Evolutionary conservation across 257 asterid species (phyloP).

Genomic region (Fraxinus americana): DNA sequence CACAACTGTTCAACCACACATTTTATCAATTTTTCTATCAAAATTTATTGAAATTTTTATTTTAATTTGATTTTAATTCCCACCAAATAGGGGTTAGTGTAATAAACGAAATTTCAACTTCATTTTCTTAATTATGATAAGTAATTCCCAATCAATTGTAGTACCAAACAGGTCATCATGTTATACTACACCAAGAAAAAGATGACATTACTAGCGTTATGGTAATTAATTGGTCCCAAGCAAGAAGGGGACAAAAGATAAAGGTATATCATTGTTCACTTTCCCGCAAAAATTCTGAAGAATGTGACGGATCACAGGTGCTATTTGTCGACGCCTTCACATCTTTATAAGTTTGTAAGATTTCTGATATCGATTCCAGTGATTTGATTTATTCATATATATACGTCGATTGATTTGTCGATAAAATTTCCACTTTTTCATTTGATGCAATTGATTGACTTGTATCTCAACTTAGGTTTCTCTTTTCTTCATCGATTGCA

Average conservation of each 20-base stretch:
- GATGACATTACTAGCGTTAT: background rate
- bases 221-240: background rate
- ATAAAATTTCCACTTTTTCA: background rate
- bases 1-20: too few relatives aligned
- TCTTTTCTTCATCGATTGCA: background rate
- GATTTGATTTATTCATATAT: background rate
- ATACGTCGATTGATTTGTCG: background rate
- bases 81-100: too few relatives aligned
- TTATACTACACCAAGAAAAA: too few relatives aligned
- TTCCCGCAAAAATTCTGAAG: conserved; percentile 41
- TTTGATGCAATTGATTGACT: background rate
- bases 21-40: too few relatives aligned
- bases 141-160: too few relatives aligned
- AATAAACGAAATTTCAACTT: too few relatives aligned
- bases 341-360: conserved; percentile 33
- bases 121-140: too few relatives aligned
- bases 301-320: conserved; percentile 24
- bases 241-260: background rate
- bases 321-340: conserved; percentile 31
- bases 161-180: background rate
- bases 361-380: background rate
- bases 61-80: too few relatives aligned
- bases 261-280: background rate
- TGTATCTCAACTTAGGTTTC: background rate
- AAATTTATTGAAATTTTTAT: too few relatives aligned